phyloP scores from a whole-genome alignment of 805 yeast genomes.

The Yarrowia deformans region DNA sequence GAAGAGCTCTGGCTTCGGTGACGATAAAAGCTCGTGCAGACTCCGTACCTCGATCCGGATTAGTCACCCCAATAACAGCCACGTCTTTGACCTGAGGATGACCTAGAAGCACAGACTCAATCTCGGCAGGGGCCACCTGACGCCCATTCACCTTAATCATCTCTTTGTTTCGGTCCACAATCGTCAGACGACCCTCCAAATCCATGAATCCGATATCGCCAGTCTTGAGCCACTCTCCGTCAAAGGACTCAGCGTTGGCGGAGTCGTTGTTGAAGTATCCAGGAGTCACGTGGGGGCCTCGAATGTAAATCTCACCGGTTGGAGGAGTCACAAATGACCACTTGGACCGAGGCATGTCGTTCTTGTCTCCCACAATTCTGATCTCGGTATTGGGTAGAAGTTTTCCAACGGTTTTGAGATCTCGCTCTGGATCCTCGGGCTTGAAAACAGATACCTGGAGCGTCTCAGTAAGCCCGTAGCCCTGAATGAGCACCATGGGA shows the following conservation, averaged over 20 bases:
- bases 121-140: slow-evolving; percentile 93
- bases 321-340: slow-evolving; percentile 34
- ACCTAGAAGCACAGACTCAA: slow-evolving; percentile 80
- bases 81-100: slow-evolving; percentile 82
- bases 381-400: slow-evolving; percentile 14
- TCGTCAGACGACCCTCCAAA: slow-evolving; percentile 56
- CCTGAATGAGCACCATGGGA: slow-evolving; percentile 39
- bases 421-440: slow-evolving; percentile 7
- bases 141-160: slow-evolving; percentile 58
- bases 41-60: slow-evolving; percentile 79
- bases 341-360: slow-evolving; percentile 36
- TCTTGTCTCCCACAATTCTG: slow-evolving; percentile 11
- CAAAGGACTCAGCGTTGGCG: slow-evolving; percentile 58
- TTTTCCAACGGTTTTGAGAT: slow-evolving; percentile 5
- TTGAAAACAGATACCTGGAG: slow-evolving; percentile 39
- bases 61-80: slow-evolving; percentile 81
- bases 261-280: slow-evolving; percentile 59
- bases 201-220: slow-evolving; percentile 64
- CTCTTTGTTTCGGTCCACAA: slow-evolving; percentile 53
- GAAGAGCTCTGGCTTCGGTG: slow-evolving; percentile 40
- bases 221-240: slow-evolving; percentile 60
- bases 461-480: slow-evolving; percentile 40
- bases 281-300: slow-evolving; percentile 62
- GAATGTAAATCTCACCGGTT: slow-evolving; percentile 59
- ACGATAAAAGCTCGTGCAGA: slow-evolving; percentile 52